phyloP scores from a whole-genome alignment of 2,329 filamentous ascomycete genomes.

The Penicillium sp. region DNA sequence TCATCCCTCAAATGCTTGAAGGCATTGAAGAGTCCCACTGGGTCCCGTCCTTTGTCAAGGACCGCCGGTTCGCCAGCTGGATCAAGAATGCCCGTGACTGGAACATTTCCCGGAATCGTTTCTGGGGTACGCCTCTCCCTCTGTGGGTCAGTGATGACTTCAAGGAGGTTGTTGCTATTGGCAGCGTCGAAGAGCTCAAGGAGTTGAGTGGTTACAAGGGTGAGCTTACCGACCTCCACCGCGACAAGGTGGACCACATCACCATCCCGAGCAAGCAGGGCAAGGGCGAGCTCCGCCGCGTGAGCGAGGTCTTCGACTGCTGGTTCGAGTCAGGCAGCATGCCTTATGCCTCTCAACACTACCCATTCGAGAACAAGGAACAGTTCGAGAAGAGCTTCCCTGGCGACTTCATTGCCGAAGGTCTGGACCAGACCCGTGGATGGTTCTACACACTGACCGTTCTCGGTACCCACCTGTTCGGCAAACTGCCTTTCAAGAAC shows the following conservation, averaged over 20 bases:
- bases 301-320: constrained; percentile 91
- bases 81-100: constrained; percentile 88
- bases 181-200: constrained; percentile 80
- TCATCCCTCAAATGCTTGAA: constrained; percentile 83
- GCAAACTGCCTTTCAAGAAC: constrained; percentile 84
- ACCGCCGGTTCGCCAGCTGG: constrained; percentile 88
- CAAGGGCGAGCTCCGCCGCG: constrained; percentile 75
- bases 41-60: constrained; percentile 88
- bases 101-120: constrained; percentile 91
- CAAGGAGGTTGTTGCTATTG: constrained; percentile 81
- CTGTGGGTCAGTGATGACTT: constrained; percentile 89
- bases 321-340: constrained; percentile 97
- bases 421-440: constrained; percentile 87
- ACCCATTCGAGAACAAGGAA: constrained; percentile 85
- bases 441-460: constrained; percentile 97
- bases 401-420: constrained; percentile 91
- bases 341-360: constrained; percentile 89
- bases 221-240: constrained; percentile 80
- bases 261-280: constrained; percentile 89
- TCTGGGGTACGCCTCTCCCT: constrained; percentile 92
- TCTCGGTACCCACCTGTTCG: constrained; percentile 83
- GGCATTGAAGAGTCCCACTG: constrained; percentile 88
- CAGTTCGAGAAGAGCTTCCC: constrained; percentile 79
- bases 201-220: constrained; percentile 82
- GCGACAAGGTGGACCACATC: constrained; percentile 89